A percentile compares a stretch with the other conserved stretches of the same genome.
phyloP scores from a whole-genome alignment of 2,329 filamentous ascomycete species.

The Scorias spongiosa region DNA sequence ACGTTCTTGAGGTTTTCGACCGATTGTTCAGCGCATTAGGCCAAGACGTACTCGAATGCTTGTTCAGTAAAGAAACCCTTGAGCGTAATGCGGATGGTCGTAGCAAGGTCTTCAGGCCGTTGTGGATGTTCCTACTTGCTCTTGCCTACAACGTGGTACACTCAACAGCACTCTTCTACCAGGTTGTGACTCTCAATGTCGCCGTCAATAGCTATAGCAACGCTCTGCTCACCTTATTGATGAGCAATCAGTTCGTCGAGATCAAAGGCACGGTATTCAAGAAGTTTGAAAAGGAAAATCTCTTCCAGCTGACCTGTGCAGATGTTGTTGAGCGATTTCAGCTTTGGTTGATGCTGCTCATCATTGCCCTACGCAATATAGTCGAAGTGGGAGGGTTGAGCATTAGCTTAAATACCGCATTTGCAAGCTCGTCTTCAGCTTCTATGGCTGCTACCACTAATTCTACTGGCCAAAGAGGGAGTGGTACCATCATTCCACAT shows the following conservation, averaged over 20 bases:
- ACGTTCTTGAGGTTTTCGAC: constrained; percentile 86
- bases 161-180: constrained; percentile 80
- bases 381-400: constrained; percentile 85
- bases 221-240: constrained; percentile 73
- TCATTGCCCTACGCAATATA: constrained; percentile 90
- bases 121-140: constrained; percentile 81
- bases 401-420: constrained; percentile 20
- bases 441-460: constrained; percentile 18
- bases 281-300: constrained; percentile 93
- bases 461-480: constrained; percentile 37
- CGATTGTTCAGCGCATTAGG: constrained; percentile 79
- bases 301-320: constrained; percentile 91
- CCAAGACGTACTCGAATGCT: constrained; percentile 88
- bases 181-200: constrained; percentile 94
- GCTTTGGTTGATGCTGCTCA: constrained; percentile 90
- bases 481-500: constrained; percentile 56
- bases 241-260: constrained; percentile 97
- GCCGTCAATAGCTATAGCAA: constrained; percentile 98
- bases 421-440: constrained; percentile 3
- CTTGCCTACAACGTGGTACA: constrained; percentile 80
- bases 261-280: constrained; percentile 99
- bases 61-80: constrained; percentile 85
- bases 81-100: constrained; percentile 77
- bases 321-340: constrained; percentile 96
- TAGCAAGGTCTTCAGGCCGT: constrained; percentile 75